These are phyloP conservation scores for Cymbopogon flexuosus DNA, from an alignment of 202 grass and related monocot genomes.

Conservation along the genomic window DNA sequence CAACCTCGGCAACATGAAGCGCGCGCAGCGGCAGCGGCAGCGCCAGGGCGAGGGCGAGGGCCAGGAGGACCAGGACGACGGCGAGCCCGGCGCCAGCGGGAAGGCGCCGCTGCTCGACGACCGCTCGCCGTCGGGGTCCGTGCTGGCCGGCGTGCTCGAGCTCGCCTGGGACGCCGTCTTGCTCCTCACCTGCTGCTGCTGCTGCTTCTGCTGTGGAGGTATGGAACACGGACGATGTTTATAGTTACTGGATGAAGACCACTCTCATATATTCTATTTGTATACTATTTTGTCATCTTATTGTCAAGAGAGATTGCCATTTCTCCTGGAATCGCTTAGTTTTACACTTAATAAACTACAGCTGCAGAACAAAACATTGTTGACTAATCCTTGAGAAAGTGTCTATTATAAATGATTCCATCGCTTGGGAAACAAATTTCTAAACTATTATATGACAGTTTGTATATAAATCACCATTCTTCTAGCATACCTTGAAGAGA, in stretches of 20 bases:
- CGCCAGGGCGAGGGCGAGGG: not conserved
- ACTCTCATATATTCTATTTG: not conserved
- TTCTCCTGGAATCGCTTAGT: not conserved
- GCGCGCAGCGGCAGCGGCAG: constrained; percentile 22
- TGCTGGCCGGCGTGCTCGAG: constrained; percentile 25
- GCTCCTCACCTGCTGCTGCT: constrained; percentile 63
- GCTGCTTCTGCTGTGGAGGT: constrained; percentile 86
- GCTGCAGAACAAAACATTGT: constrained; percentile 1
- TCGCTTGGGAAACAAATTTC: not conserved
- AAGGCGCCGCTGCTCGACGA: constrained; percentile 51
- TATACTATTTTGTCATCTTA: not conserved
- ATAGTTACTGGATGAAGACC: not conserved
- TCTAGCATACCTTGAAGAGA: not conserved
- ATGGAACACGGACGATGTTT: not conserved
- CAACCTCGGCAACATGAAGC: constrained; percentile 67
- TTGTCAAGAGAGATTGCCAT: not conserved
- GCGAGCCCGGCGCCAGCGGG: not conserved
- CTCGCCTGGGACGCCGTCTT: constrained; percentile 48
- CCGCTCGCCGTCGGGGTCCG: not conserved
- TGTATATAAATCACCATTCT: not conserved
- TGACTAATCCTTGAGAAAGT: not conserved
- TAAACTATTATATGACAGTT: too few species aligned
- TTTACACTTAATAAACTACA: not conserved
- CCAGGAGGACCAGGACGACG: not conserved
- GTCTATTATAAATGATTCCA: not conserved